Conservation (phyloP, 805 yeast genomes). For the Candida insectalens region DNA sequence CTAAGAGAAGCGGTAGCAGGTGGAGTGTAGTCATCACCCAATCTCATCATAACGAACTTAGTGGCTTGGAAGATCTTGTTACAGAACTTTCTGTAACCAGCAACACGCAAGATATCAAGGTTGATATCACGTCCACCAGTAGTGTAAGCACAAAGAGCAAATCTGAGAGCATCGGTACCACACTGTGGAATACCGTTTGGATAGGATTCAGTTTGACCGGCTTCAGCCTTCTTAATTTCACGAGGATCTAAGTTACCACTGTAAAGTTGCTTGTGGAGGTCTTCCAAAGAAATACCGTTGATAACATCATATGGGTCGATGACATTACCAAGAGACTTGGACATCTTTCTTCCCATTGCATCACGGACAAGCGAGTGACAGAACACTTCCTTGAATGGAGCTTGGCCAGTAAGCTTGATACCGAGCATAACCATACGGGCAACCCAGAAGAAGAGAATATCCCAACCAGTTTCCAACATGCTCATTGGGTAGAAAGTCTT, state of each 20-base stretch:
- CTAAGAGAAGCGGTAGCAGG: slow-evolving; percentile 50
- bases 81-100: slow-evolving; percentile 98
- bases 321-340: slow-evolving; percentile 94
- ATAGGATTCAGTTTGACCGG: slow-evolving; percentile 81
- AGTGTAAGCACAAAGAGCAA: slow-evolving; percentile 95
- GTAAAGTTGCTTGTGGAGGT: slow-evolving; percentile 66
- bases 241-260: slow-evolving; percentile 82
- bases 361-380: slow-evolving; percentile 98
- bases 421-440: slow-evolving; percentile 92
- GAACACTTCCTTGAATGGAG: slow-evolving; percentile 94
- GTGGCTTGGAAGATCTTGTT: slow-evolving; percentile 99
- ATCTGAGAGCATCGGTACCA: slow-evolving; percentile 98
- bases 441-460: slow-evolving; percentile 98
- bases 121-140: slow-evolving; percentile 99
- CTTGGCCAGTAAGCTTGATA: slow-evolving; percentile 77
- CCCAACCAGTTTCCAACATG: slow-evolving; percentile 98
- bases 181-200: slow-evolving; percentile 98
- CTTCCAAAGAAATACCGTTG: slow-evolving; percentile 71
- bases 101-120: slow-evolving; percentile 91
- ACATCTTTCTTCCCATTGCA: slow-evolving; percentile 99
- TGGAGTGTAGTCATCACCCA: slow-evolving; percentile 83
- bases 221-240: slow-evolving; percentile 78
- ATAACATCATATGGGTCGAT: slow-evolving; percentile 94
- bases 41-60: slow-evolving; percentile 86
- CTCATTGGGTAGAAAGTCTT: slow-evolving; percentile 80